These are phyloP conservation scores for Epichloe gansuensis DNA, from an alignment of 2,329 filamentous ascomycete species.

Conservation along the genomic window DNA sequence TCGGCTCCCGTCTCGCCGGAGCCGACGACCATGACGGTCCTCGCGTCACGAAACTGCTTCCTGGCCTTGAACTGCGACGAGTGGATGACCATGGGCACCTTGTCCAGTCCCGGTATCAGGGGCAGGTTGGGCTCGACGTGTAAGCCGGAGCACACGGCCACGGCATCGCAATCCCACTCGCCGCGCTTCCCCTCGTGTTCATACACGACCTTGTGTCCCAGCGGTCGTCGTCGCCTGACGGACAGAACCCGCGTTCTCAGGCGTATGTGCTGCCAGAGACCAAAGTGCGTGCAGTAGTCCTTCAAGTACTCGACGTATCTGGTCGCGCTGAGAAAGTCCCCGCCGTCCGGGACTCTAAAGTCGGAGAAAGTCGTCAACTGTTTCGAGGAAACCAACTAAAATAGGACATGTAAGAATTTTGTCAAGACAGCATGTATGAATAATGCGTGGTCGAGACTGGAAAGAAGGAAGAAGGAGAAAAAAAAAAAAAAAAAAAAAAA, in stretches of 20 bases:
- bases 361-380: constrained; percentile 37
- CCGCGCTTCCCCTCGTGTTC: background rate
- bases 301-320: constrained; percentile 28
- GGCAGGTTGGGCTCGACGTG: constrained; percentile 27
- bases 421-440: no score
- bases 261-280: constrained; percentile 24
- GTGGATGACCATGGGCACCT: constrained; percentile 26
- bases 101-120: constrained; percentile 23
- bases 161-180: constrained; percentile 27
- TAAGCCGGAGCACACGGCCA: constrained; percentile 31
- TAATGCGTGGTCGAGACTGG: background rate
- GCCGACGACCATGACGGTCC: constrained; percentile 29
- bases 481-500: no score
- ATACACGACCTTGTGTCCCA: constrained; percentile 5
- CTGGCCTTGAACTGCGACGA: constrained; percentile 30
- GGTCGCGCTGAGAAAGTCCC: constrained; percentile 28
- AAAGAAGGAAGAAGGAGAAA: no score
- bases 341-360: constrained; percentile 23
- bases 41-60: constrained; percentile 25
- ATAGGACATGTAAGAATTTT: no score
- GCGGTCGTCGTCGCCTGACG: constrained; percentile 8
- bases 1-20: constrained; percentile 33
- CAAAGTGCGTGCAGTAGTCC: constrained; percentile 26
- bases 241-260: constrained; percentile 18
- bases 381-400: constrained; percentile 31